These are phyloP conservation scores for Neurospora intermedia DNA, from an alignment of 495 filamentous ascomycete species.

Conservation along the genomic window DNA sequence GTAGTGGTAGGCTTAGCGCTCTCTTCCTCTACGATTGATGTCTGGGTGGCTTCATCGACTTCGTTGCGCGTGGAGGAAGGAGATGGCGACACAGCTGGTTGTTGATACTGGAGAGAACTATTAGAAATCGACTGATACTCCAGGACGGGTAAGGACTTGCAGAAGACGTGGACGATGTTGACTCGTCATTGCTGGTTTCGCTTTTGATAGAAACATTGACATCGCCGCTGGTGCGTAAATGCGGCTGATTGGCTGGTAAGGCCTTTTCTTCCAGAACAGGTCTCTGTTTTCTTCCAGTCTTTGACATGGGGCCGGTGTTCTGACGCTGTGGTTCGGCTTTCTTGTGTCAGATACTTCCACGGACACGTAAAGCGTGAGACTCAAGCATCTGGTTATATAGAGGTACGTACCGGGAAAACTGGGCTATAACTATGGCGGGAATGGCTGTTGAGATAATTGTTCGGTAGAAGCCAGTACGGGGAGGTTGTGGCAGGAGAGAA, in stretches of 20 bases:
- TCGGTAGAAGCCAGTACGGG: no score
- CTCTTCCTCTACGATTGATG: background rate
- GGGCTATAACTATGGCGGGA: no score
- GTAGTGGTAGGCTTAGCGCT: no score
- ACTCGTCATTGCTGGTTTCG: background rate
- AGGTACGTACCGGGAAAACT: background rate
- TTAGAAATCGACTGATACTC: no score
- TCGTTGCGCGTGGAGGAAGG: background rate
- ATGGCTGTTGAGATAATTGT: no score
- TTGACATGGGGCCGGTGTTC: background rate
- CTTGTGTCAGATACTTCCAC: background rate
- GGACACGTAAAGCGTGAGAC: background rate
- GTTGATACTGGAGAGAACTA: no score
- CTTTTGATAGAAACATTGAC: background rate
- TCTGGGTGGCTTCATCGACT: background rate
- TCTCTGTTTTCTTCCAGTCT: background rate
- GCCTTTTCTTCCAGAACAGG: background rate
- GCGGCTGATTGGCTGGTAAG: background rate
- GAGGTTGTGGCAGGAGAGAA: no score
- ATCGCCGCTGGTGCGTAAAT: background rate
- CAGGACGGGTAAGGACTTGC: background rate
- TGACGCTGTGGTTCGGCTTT: background rate
- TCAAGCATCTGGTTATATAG: background rate
- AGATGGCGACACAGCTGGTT: background rate
- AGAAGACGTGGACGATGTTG: background rate